Percentiles rank a stretch among this genome's conserved stretches.
Conservation (phyloP, 805 yeast species). For the Komagataella phaffii region DNA sequence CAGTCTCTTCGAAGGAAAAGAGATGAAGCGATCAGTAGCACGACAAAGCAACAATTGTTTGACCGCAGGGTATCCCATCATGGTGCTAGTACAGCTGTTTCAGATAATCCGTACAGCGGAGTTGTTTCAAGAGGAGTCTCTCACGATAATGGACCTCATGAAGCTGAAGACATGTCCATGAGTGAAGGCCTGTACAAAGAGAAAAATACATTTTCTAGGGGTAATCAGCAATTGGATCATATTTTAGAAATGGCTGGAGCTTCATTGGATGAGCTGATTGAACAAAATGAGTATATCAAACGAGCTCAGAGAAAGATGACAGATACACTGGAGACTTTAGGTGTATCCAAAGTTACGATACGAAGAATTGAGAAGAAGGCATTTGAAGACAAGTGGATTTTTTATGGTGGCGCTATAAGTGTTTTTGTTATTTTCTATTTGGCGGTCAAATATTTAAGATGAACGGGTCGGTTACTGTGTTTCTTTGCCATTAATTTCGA, state of each 20-base stretch:
- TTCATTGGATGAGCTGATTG: conserved; percentile 75
- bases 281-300: conserved; percentile 63
- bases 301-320: conserved; percentile 52
- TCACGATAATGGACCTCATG: conserved; percentile 7
- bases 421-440: conserved; percentile 56
- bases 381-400: conserved; percentile 74
- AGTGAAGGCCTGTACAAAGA: conserved; percentile 64
- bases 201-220: conserved; percentile 44
- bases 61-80: conserved; percentile 28
- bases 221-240: conserved; percentile 76
- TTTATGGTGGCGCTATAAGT: conserved; percentile 58
- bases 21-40: conserved; percentile 35
- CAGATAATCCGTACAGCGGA: conserved; percentile 36
- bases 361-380: conserved; percentile 70
- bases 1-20: conserved; percentile 39
- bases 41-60: conserved; percentile 37
- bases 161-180: conserved; percentile 16
- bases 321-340: conserved; percentile 63
- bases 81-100: conserved; percentile 12
- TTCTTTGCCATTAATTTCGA: not conserved
- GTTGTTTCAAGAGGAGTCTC: conserved; percentile 4
- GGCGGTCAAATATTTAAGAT: conserved; percentile 53
- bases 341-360: conserved; percentile 79
- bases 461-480: conserved; percentile 3
- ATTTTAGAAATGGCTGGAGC: conserved; percentile 81